Base-by-base conservation (phyloP, 2,329 filamentous ascomycete genomes). In the Claviceps purpurea region DNA sequence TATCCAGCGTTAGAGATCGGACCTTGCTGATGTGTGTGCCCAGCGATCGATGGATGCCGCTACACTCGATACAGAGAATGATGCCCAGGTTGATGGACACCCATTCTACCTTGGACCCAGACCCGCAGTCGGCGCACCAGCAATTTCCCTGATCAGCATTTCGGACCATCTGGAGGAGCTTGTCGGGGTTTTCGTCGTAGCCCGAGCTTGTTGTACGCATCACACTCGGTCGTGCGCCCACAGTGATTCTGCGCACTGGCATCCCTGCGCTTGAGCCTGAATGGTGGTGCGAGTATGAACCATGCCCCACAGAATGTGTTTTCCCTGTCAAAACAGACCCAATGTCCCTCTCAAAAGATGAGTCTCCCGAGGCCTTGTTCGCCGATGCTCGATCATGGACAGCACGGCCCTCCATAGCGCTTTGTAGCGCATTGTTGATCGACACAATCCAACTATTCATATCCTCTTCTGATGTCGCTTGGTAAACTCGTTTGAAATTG, bases 21-120 rank as follows among this genome's bases (percentile, higher is more conserved):
- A 98, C 82, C 71, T 98, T 98, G 68, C 89, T 95, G 63, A 98
- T 96, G 67, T 98, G 93, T 1, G 93, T 98, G 13, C 93, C 93
- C 3, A 98, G 77, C 1, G 91, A 97, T 43, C 93, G 83, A 68
- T 98, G 93, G 56, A 98, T 96, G 56, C 93, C 93, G 64, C 90
- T 95, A 70, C 93, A 98, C 68, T 98, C 91, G 64, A 96, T 96
- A 70, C 93, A 98, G 20, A 98, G 78, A 51, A 98, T 84, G 54
- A 98, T 95, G 46, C 88, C 93, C 4, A 98, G 76, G 62, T 98
- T 98, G 69, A 98, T 95, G 0, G 93, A 97, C 30, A 97, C 93
- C 93, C 93, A 98, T 68, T 98, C 93, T 22, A 95, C 90, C 71
- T 96, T 97, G 62, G 83, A 80, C 38, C 86, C 85, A 7, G 89